Conservation (phyloP, 495 filamentous ascomycete species). For the Penicillium odoratum region DNA sequence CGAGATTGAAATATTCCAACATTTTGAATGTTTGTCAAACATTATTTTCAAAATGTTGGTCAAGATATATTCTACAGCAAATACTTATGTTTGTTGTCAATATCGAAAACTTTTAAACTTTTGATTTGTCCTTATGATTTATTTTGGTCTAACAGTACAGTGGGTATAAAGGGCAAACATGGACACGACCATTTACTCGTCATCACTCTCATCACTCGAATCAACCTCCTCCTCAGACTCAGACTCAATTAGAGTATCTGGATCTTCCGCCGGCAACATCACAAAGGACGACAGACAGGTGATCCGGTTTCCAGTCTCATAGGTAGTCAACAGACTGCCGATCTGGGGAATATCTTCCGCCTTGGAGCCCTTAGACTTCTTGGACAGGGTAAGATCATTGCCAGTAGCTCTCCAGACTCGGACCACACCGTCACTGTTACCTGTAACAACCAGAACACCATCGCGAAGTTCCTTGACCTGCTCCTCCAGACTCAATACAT, state of each 20-base stretch:
- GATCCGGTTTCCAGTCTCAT: constrained; percentile 83
- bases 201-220: constrained; percentile 46
- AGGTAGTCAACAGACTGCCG: constrained; percentile 72
- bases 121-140: constrained; percentile 1
- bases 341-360: constrained; percentile 48
- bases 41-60: too few relatives aligned
- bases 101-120: background rate
- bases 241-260: constrained; percentile 32
- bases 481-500: constrained; percentile 51
- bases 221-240: constrained; percentile 45
- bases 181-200: constrained; percentile 28
- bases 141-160: constrained; percentile 25
- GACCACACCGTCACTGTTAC: constrained; percentile 77
- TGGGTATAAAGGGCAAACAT: constrained; percentile 27
- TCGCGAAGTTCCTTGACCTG: constrained; percentile 34
- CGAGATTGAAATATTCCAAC: too few relatives aligned
- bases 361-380: constrained; percentile 33
- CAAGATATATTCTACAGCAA: too few relatives aligned
- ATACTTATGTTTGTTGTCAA: too few relatives aligned
- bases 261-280: constrained; percentile 58
- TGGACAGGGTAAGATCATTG: constrained; percentile 29
- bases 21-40: too few relatives aligned
- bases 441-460: constrained; percentile 65
- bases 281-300: constrained; percentile 86
- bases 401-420: constrained; percentile 66